Evolutionary conservation across 179 eudicot species (phyloP), one percentile per base, ranked within the genome.

Genomic region (Carnegiea gigantea): DNA sequence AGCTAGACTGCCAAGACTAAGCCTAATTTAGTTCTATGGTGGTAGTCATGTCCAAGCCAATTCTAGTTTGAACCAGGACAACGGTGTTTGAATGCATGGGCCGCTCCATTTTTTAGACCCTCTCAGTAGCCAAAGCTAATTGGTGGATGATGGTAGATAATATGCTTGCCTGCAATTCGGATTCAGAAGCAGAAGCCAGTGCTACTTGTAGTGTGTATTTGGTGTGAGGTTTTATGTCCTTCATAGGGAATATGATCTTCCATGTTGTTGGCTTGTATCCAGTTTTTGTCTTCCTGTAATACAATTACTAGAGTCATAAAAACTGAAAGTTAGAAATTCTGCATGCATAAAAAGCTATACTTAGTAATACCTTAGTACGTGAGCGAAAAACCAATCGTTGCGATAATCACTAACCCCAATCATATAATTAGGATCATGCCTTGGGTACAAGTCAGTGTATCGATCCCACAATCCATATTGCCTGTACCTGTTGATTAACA

Each of bases 391-490:
- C 98, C 98, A 94, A 82, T 94, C 91, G 53, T 77, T 86, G 60
- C 79, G 79, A 76, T 80, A 90, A 26, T 88, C 84, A 84, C 90
- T 88, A 13, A 76, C 65, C 18, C 95, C 97, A 12, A 94, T 83
- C 13, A 86, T 89, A 81, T 88, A 94, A 5, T 83, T 83, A 30
- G 93, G 89, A 84, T 94, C 98, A 51, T 85, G 73, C 0, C 80
- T 71, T 2, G 94, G 93, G 79, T 93, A 93, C 38, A 94, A 26
- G 60, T 94, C 92, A 0, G 91, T 80, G 79, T 94, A 94, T 2
- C 92, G 87, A 74, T 94, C 95, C 98, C 98, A 94, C 54, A 94
- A 85, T 17, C 98, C 98, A 44, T 94, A 94, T 82, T 94, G 98
- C 80, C 93, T 87, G 83, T 68, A 93, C 87, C 98, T 93, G 86